Percentiles rank a stretch among this genome's conserved stretches.
Conservation (phyloP, 768 basidiomycete genomes). For the Goffeauzyma gilvescens region DNA sequence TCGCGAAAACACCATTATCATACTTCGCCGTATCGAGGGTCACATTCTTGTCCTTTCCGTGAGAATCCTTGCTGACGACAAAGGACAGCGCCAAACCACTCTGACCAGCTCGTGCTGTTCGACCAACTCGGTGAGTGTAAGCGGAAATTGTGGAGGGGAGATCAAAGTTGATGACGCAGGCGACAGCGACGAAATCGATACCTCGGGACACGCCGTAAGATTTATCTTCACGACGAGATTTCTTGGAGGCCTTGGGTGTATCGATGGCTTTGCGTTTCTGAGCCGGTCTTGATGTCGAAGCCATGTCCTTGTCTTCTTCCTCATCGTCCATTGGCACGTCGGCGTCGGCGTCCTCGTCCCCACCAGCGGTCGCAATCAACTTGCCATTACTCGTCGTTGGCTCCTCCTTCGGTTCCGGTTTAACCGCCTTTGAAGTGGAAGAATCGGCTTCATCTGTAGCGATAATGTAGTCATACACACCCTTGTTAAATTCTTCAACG, state of each 20-base stretch:
- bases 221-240: slow-evolving; percentile 36
- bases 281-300: slow-evolving; percentile 3
- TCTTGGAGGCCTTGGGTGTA: slow-evolving; percentile 31
- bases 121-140: slow-evolving; percentile 88
- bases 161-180: slow-evolving; percentile 96
- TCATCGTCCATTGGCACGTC: slow-evolving; percentile 13
- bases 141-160: slow-evolving; percentile 68
- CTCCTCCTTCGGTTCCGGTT: slow-evolving; percentile 13
- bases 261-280: slow-evolving; percentile 10
- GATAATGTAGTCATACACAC: slow-evolving; percentile 95
- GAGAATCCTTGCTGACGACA: slow-evolving; percentile 40
- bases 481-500: slow-evolving; percentile 96
- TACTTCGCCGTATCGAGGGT: slow-evolving; percentile 50
- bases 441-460: slow-evolving; percentile 71
- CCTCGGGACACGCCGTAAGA: slow-evolving; percentile 92
- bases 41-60: slow-evolving; percentile 39
- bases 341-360: slow-evolving; percentile 16
- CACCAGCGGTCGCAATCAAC: slow-evolving; percentile 4
- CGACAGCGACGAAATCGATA: slow-evolving; percentile 88
- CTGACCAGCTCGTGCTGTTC: slow-evolving; percentile 87
- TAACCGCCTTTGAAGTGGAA: slow-evolving; percentile 36
- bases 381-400: background rate
- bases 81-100: slow-evolving; percentile 83
- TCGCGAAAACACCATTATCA: slow-evolving; percentile 58
- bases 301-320: slow-evolving; percentile 17